Base-by-base conservation (phyloP, 345 rosid genomes). In the Populus alba region DNA sequence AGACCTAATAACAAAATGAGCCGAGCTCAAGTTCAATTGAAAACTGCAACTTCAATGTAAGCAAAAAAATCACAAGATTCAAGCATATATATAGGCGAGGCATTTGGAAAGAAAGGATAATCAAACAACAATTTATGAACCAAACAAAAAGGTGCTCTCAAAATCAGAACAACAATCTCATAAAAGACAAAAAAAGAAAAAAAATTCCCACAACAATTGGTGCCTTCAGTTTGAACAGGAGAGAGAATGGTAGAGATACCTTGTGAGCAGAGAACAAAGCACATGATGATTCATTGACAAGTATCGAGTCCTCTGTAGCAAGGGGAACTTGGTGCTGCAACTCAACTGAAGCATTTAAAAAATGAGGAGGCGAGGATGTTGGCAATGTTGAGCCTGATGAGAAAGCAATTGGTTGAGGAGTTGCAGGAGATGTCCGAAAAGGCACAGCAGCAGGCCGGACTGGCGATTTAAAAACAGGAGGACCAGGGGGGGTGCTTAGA, bases 381-480 rank as follows among this genome's bases (percentile, higher is more conserved):
- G 98, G 97, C 79, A 96, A 84, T 69, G 97, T 85, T 62, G 92
- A 88, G 75, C 90, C 87, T 0, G 95, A 87, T 75, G 98, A 90
- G 83, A 88, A 90, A 33, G 97, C 97, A 75, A 92, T 84, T 29
- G 97, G 97, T 86, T 90, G 99, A 72, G 97, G 98, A 83, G 94
- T 90, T 78, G 95, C 88, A 47, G 97, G 99, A 13, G 97, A 91
- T 31, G 91, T 89, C 69, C 94, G 91, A 76, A 96, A 92, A 81
- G 99, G 98, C 77, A 94, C 97, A 80, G 97, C 93, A 77, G 99
- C 97, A 57, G 97, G 97, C 39, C 94, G 86, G 66, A 96, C 92
- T 15, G 99, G 99, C 22, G 97, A 89, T 70, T 83, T 86, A 80
- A 96, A 96, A 27, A 94, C 89, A 15, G 97, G 97, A 80, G 99